Evolutionary conservation across 495 filamentous ascomycete genomes (phyloP).

Genomic region (Annulohypoxylon moriforme): DNA sequence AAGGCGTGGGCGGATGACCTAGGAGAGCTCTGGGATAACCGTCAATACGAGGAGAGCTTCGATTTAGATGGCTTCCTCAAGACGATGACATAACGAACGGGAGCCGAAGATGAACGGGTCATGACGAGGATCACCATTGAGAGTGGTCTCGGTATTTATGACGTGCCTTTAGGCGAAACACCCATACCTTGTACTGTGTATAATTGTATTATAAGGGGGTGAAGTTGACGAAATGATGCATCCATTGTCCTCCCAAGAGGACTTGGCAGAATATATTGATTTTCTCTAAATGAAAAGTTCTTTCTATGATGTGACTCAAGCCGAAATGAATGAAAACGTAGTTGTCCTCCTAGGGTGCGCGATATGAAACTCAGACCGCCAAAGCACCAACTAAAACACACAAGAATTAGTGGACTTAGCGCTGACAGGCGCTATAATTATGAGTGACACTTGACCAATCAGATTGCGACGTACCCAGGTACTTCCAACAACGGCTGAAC

Average conservation of each 20-base stretch:
- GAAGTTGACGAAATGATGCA: slow-evolving; percentile 12
- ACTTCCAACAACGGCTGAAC: no score
- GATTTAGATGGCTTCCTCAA: slow-evolving; percentile 92
- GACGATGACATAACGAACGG: slow-evolving; percentile 73
- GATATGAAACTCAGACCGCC: no score
- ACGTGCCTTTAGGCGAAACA: slow-evolving; percentile 2
- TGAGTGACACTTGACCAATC: no score
- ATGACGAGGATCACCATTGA: slow-evolving; percentile 1
- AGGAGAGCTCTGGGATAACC: slow-evolving; percentile 95
- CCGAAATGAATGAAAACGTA: background rate
- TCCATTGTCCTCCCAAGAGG: slow-evolving; percentile 4
- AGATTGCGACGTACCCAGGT: no score
- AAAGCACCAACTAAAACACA: no score
- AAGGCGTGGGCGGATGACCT: slow-evolving; percentile 95
- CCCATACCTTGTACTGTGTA: slow-evolving; percentile 28
- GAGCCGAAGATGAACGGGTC: slow-evolving; percentile 13
- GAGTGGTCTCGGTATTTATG: background rate
- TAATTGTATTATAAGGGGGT: slow-evolving; percentile 34
- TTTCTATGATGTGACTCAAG: background rate
- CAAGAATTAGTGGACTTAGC: no score
- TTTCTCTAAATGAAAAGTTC: background rate
- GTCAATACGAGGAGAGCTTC: slow-evolving; percentile 96
- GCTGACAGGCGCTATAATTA: no score
- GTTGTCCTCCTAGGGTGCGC: background rate
- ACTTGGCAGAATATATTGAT: slow-evolving; percentile 27